phyloP scores from a whole-genome alignment of 1,284 basidiomycete genomes.

The Hymenochaete sp. region DNA sequence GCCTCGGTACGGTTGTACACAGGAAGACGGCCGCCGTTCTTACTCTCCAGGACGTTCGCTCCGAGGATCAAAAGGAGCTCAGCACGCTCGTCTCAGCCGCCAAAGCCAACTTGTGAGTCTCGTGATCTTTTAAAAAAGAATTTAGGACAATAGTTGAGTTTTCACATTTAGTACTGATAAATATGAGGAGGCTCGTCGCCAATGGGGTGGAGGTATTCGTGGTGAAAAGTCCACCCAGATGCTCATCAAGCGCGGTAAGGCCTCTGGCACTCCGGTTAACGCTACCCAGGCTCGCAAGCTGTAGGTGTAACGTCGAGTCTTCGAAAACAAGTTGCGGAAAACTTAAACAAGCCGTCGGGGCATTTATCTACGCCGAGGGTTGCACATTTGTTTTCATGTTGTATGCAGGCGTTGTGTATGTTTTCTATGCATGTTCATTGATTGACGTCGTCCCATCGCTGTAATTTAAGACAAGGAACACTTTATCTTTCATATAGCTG shows the following conservation, averaged over 20 bases:
- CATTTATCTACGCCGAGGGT: too few relatives aligned
- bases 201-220: constrained; percentile 95
- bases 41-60: constrained; percentile 88
- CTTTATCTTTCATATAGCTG: constrained; percentile 6
- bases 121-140: too few relatives aligned
- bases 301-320: constrained; percentile 27
- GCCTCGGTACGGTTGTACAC: constrained; percentile 93
- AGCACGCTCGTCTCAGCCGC: constrained; percentile 88
- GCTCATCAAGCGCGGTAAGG: constrained; percentile 92
- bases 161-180: constrained; percentile 71
- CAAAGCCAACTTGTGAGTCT: constrained; percentile 89
- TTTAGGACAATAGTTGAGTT: too few relatives aligned
- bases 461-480: constrained; percentile 3
- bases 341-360: too few relatives aligned
- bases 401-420: constrained; percentile 15
- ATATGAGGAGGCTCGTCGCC: constrained; percentile 84
- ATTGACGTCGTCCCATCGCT: neutral
- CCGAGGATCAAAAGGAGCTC: constrained; percentile 91
- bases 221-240: constrained; percentile 90
- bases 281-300: constrained; percentile 56
- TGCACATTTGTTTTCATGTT: constrained; percentile 11
- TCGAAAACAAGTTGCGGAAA: too few relatives aligned
- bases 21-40: constrained; percentile 96
- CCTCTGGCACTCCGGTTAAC: constrained; percentile 57
- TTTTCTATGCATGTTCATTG: constrained; percentile 9